Conservation (phyloP, 2,329 filamentous ascomycete genomes). For the Pseudovirgaria hyperparasitica region DNA sequence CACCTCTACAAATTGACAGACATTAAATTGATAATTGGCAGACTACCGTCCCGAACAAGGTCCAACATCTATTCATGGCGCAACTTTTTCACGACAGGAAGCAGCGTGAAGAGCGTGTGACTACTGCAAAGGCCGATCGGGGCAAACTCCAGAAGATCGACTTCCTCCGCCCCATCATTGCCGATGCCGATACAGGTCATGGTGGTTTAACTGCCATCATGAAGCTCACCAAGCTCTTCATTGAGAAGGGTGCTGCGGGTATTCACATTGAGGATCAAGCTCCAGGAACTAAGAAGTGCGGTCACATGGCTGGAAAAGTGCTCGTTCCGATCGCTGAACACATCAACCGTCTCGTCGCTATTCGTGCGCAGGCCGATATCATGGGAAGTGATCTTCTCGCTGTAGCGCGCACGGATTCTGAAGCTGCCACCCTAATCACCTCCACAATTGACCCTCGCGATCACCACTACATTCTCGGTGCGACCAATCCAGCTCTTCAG, state of each 20-base stretch:
- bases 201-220: constrained; percentile 96
- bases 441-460: constrained; percentile 93
- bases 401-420: constrained; percentile 89
- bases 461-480: constrained; percentile 83
- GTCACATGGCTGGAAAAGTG: constrained; percentile 98
- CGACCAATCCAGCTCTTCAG: constrained; percentile 72
- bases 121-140: constrained; percentile 59
- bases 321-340: constrained; percentile 94
- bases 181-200: constrained; percentile 94
- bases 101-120: constrained; percentile 88
- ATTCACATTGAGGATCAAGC: constrained; percentile 99
- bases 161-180: constrained; percentile 90
- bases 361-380: constrained; percentile 94
- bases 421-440: constrained; percentile 93
- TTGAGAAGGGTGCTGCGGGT: constrained; percentile 91
- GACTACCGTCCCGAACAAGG: constrained; percentile 98
- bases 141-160: constrained; percentile 67
- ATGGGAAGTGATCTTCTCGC: constrained; percentile 89
- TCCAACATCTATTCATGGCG: constrained; percentile 92
- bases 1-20: neutral
- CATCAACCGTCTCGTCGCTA: constrained; percentile 93
- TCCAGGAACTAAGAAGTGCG: constrained; percentile 97
- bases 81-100: constrained; percentile 99
- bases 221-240: constrained; percentile 97
- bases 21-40: constrained; percentile 24